A percentile compares a stretch with the other conserved stretches of the same genome.
phyloP scores from a whole-genome alignment of 345 rosid genomes.

The Litchi chinensis region DNA sequence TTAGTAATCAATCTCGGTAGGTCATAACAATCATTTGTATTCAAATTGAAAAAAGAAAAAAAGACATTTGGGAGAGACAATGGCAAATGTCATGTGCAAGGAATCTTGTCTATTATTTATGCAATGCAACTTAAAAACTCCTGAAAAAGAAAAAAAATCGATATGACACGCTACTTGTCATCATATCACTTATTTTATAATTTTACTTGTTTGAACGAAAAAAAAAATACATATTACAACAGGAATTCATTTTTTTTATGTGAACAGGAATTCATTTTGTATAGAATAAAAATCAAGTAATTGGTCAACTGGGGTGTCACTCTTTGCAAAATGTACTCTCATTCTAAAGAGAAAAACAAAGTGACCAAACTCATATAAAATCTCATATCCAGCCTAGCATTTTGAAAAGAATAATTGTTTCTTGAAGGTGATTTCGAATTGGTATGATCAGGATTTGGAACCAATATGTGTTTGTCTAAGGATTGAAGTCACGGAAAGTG shows the following conservation, averaged over 20 bases:
- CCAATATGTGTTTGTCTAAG: background rate
- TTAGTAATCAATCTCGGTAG: too few relatives aligned
- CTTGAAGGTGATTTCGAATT: background rate
- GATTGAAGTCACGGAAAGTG: background rate
- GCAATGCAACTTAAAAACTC: background rate
- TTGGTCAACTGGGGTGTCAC: background rate
- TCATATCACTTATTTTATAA: background rate
- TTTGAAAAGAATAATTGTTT: background rate
- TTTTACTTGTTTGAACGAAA: background rate
- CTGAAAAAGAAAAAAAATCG: background rate
- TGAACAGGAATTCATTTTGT: background rate
- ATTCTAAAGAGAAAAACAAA: background rate
- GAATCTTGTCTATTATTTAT: background rate
- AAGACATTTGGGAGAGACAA: background rate
- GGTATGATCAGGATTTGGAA: background rate
- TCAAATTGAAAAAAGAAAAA: background rate
- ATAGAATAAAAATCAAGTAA: background rate
- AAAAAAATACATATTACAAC: conserved; percentile 3
- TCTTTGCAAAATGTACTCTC: background rate
- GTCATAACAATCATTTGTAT: too few relatives aligned
- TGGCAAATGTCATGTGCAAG: background rate
- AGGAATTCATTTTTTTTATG: too few relatives aligned
- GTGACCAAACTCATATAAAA: background rate
- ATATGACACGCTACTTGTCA: background rate
- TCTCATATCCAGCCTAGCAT: conserved; percentile 10